Base-by-base conservation (phyloP, 2,329 filamentous ascomycete genomes). In the Capronia americana region DNA sequence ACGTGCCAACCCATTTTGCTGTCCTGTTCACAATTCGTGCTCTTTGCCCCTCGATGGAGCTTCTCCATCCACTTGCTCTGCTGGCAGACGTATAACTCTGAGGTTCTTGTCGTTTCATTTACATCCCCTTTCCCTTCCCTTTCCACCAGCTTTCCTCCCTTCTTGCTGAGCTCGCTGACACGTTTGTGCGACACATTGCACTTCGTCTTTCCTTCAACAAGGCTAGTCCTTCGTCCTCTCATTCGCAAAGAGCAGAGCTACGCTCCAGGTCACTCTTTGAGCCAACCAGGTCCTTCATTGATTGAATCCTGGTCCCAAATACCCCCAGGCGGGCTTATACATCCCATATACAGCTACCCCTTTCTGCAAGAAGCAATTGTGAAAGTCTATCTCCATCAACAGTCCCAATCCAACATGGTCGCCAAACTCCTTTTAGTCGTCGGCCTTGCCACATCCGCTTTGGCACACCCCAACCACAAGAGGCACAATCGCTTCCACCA, bases 181-280 rank as follows among this genome's bases (percentile, higher is more conserved):
- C 67, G 71, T 72, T 72, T 71, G 71, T 73, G 71, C 71, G 67
- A 70, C 71, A 73, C 70, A 73, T 46, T 64, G 71, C 71, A 73
- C 71, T 65, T 64, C 65, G 65, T 65, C 70, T 64, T 71, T 72
- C 71, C 67, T 73, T 50, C 54, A 62, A 68, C 69, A 61, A 71
- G 71, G 71, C 71, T 73, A 71, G 70, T 67, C 71, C 70, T 70
- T 66, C 60, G 24, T 61, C 57, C 63, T 64, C 58, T 67, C 70
- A 62, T 62, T 62, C 60, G 50, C 51, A 17, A 14, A 53, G 50
- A 68, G 69, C 69, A 65, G 71, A 73, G 70, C 70, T 66, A 72
- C 66, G 68, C 71, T 71, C 71, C 68, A 65, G 71, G 65, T 69
- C 69, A 57, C 67, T 67, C 66, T 60, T 69, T 70, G 63, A 57